Evolutionary conservation across 2,329 filamentous ascomycete species (phyloP), one percentile per base, ranked within the genome.

Genomic region (Teratosphaeria nubilosa): DNA sequence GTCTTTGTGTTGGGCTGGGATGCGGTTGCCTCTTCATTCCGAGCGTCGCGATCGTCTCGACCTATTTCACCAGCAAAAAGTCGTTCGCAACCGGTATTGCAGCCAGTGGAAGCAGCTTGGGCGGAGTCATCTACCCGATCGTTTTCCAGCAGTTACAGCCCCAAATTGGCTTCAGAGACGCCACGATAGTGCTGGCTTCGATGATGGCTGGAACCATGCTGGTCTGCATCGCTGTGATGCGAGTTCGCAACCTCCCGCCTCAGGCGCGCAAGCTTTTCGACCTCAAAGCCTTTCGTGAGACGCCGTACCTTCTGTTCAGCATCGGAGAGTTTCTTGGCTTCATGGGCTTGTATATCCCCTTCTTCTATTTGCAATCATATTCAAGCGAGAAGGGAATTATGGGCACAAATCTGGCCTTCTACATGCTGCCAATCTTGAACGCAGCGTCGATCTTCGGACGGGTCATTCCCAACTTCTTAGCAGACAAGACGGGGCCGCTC

Each of bases 401-500:
- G 27, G 27, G 27, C 55, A 50, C 30, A 37, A 51, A 9, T 75
- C 69, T 88, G 1, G 82, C 83, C 0, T 86, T 83, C 61, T 88
- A 87, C 65, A 74, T 88, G 10, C 72, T 88, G 1, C 78, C 85
- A 1, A 83, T 88, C 58, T 74, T 87, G 62, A 87, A 87, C 64
- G 81, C 76, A 0, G 80, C 82, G 0, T 82, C 80, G 0, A 77
- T 77, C 0, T 75, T 82, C 45, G 82, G 82, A 0, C 79, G 82
- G 13, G 74, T 84, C 30, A 72, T 80, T 4, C 82, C 83, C 0
- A 82, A 82, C 9, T 51, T 14, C 48, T 51, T 14, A 11, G 54
- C 54, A n/a, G 54, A 56, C 24, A 32, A 25, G 2, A 22, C 48
- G 2, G 54, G 54, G 11, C 37, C 54, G 3, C 24, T 56, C 16